Base-by-base conservation (phyloP, 2,329 filamentous ascomycete genomes). In the Sarocladium strictum region DNA sequence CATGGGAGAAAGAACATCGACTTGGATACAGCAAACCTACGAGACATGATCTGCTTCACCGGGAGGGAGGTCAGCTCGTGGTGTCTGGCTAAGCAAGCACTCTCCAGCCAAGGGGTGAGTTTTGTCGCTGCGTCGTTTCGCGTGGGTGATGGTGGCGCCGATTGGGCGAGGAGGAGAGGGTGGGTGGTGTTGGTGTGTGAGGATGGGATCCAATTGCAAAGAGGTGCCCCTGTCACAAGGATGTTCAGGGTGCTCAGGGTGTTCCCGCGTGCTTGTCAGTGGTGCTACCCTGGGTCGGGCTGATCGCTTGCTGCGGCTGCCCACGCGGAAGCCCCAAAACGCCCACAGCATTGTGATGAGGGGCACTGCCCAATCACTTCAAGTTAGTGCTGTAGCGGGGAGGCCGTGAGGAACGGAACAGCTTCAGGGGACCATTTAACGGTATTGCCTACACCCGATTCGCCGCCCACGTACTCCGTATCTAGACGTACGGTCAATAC, bases 1-100 rank as follows among this genome's bases (percentile, higher is more conserved):
- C 11, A 35, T 14, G 11, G 27, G 27, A 35, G 17, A 14, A 51
- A 33, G 47, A 35, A 17, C 47, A 33, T 23, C 21, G 47, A 35
- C 19, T n/a, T 11, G 17, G 11, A 11, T 17, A 23, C n/a, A 51
- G n/a, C 26, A 21, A 35, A 10, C n/a, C 6, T 4, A 11, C 35
- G 47, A 51, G 47, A 51, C 47, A 51, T 33, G 27, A 35, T 35
- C 23, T 23, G 47, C 47, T 51, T 51, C 47, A 51, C 47, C 29
- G n/a, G n/a, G 47, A 17, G 47, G 27, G 29, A 51, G 3, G n/a
- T 9, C 12, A 11, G 14, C 47, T 51, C 47, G 11, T 27, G 26
- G 23, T 19, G 43, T 47, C n/a, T 27, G 9, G 43, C 27, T 29
- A 24, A 15, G 24, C 43, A 7, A 43, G n/a, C n/a, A 24, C 17